These are phyloP conservation scores for Diplocarpon rosae DNA, from an alignment of 2,329 filamentous ascomycete species.

Conservation along the genomic window DNA sequence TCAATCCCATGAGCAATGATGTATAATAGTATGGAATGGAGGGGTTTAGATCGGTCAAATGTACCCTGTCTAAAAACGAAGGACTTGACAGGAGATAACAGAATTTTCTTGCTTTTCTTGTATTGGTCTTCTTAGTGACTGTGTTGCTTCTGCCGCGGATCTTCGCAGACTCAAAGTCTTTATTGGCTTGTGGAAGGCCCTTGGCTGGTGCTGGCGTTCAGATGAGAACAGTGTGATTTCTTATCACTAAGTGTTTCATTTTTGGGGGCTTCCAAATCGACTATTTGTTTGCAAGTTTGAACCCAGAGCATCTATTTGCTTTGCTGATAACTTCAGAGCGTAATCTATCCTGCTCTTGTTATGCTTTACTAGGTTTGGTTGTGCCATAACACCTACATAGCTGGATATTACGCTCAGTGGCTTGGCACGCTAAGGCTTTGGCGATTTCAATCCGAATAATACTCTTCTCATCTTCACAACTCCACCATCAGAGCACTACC, in stretches of 20 bases:
- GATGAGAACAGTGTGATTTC: constrained; percentile 17
- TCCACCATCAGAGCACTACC: constrained; percentile 11
- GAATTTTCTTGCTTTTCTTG: constrained; percentile 15
- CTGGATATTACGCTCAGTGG: background rate
- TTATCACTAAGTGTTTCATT: constrained; percentile 13
- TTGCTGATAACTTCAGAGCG: background rate
- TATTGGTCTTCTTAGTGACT: constrained; percentile 21
- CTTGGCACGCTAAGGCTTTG: background rate
- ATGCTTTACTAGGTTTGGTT: background rate
- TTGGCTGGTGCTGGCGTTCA: constrained; percentile 12
- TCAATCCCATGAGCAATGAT: constrained; percentile 16
- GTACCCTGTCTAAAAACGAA: constrained; percentile 8
- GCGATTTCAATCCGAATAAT: background rate
- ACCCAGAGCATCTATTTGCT: too few species aligned
- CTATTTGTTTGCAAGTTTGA: too few species aligned
- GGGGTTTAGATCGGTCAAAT: constrained; percentile 20
- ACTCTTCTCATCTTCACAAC: background rate
- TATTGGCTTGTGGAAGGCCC: constrained; percentile 15
- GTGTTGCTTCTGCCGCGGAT: constrained; percentile 20
- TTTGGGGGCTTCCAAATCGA: background rate
- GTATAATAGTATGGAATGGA: constrained; percentile 26
- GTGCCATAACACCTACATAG: background rate
- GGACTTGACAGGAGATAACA: constrained; percentile 1
- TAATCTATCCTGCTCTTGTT: background rate
- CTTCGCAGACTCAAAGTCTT: constrained; percentile 13